Conservation (phyloP, 345 rosid species). For the Gynandropsis gynandra region DNA sequence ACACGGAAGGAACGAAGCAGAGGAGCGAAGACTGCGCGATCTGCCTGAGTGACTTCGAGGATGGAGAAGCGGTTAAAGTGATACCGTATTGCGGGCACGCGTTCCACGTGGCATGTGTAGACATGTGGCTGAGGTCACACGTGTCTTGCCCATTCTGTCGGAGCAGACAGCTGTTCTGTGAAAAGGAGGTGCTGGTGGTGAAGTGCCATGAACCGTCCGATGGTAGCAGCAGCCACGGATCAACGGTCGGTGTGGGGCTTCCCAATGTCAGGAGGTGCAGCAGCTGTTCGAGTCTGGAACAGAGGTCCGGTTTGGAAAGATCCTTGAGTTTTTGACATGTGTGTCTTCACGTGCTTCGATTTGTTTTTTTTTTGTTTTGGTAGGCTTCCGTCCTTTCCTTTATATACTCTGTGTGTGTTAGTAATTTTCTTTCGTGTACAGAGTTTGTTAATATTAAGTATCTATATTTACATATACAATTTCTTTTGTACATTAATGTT, state of each 20-base stretch:
- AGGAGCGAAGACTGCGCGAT: conserved; percentile 43
- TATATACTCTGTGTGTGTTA: too few relatives aligned
- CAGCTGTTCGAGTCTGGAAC: conserved; percentile 20
- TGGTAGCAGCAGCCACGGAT: conserved; percentile 12
- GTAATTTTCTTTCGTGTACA: too few relatives aligned
- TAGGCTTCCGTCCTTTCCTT: too few relatives aligned
- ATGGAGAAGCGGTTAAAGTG: conserved; percentile 35
- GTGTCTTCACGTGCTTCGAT: conserved; percentile 10
- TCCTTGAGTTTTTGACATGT: conserved; percentile 22
- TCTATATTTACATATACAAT: too few relatives aligned
- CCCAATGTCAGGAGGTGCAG: conserved; percentile 17
- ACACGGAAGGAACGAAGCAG: conserved; percentile 31
- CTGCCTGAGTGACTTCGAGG: conserved; percentile 57
- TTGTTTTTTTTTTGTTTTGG: background rate
- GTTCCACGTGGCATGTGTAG: conserved; percentile 47
- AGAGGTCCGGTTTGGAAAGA: conserved; percentile 12
- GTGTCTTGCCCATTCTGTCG: conserved; percentile 60
- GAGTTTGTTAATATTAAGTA: too few relatives aligned
- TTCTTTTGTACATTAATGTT: too few relatives aligned
- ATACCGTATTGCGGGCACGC: conserved; percentile 45
- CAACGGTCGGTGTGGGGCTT: conserved; percentile 13
- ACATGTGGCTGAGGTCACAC: conserved; percentile 45
- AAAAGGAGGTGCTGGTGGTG: background rate
- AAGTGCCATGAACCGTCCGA: too few relatives aligned
- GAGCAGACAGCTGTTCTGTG: conserved; percentile 31